phyloP scores from a whole-genome alignment of 2,329 filamentous ascomycete species.

The Magnaporthiopsis rhizophila region DNA sequence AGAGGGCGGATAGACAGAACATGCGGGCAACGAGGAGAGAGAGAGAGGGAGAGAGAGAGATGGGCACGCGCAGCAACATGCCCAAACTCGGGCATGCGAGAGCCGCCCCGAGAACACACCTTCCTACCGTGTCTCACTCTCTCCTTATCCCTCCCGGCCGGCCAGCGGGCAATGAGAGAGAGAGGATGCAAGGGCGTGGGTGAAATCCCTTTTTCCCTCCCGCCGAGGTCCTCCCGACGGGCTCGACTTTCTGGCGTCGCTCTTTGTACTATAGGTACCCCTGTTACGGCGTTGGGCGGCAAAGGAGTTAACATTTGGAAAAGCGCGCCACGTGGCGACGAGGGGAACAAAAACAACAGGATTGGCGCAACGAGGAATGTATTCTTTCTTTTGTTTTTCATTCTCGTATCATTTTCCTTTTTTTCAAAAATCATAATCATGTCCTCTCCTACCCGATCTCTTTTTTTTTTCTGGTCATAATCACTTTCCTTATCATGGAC shows the following conservation, averaged over 20 bases:
- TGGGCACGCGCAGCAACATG: not conserved
- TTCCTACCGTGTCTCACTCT: not conserved
- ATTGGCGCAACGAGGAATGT: conserved; percentile 7
- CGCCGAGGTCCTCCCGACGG: conserved; percentile 15
- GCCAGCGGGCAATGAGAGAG: not conserved
- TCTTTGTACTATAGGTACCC: conserved; percentile 23
- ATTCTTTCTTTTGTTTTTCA: not conserved
- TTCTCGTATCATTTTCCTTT: not conserved
- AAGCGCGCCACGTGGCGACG: conserved; percentile 16
- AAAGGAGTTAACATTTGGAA: conserved; percentile 15
- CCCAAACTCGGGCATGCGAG: not conserved
- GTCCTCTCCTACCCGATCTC: too few species aligned
- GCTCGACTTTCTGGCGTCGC: conserved; percentile 18
- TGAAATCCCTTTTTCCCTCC: not conserved
- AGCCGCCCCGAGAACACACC: not conserved
- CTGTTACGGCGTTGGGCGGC: conserved; percentile 19
- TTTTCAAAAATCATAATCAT: not conserved
- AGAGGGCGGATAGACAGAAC: not conserved
- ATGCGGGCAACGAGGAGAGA: not conserved
- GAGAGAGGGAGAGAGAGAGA: not conserved
- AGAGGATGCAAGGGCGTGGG: too few species aligned
- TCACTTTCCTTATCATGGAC: not conserved
- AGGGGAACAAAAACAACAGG: conserved; percentile 10
- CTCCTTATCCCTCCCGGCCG: not conserved
- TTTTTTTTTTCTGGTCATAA: too few species aligned